A percentile compares a stretch with the other conserved stretches of the same genome.
phyloP scores from a whole-genome alignment of 2,329 filamentous ascomycete genomes.

The Xylariaceae sp. region DNA sequence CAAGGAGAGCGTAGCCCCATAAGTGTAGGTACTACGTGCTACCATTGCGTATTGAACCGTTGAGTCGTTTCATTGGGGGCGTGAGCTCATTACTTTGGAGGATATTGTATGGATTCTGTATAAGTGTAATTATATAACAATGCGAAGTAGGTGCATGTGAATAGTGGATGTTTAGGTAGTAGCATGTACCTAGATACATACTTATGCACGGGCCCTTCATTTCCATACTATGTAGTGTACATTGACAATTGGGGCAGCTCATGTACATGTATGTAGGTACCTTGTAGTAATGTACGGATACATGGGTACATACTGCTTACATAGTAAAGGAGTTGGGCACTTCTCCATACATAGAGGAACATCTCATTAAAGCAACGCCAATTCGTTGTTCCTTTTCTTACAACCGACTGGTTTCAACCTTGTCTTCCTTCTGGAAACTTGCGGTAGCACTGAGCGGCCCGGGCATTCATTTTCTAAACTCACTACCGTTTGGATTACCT shows the following conservation, averaged over 20 bases:
- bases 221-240: too few relatives aligned
- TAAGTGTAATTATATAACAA: too few relatives aligned
- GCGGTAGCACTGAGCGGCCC: background rate
- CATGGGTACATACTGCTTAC: too few relatives aligned
- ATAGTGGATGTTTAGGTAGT: background rate
- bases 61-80: too few relatives aligned
- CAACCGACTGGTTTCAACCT: constrained; percentile 5
- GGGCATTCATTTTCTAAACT: constrained; percentile 5
- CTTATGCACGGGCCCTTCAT: background rate
- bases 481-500: constrained; percentile 2
- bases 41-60: background rate
- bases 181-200: background rate
- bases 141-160: background rate
- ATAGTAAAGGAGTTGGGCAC: constrained; percentile 16
- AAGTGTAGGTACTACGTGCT: background rate
- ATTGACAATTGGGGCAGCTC: too few relatives aligned
- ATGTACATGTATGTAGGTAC: too few relatives aligned
- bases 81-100: too few relatives aligned
- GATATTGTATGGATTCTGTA: background rate
- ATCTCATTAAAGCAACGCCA: constrained; percentile 15
- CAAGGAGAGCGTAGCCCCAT: background rate
- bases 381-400: constrained; percentile 22
- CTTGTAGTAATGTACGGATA: too few relatives aligned
- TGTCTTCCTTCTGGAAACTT: constrained; percentile 6
- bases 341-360: constrained; percentile 13